A percentile compares a stretch with the other conserved stretches of the same genome.
Conservation (phyloP, 371 early-diverging fungal genomes). For the Mortierella sp. region DNA sequence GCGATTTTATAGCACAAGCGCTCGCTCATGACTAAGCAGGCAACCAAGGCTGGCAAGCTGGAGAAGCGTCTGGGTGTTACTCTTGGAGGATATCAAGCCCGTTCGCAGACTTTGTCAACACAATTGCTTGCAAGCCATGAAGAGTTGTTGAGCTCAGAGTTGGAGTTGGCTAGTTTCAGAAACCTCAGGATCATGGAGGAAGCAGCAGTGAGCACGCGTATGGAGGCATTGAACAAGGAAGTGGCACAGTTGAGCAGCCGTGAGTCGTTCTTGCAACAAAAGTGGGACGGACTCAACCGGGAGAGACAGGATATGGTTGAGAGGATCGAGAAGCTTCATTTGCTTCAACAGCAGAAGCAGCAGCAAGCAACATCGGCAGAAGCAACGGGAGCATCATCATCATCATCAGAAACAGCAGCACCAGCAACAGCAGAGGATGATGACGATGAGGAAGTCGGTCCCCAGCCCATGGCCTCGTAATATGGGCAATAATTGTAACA, state of each 20-base stretch:
- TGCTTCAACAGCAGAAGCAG: constrained; percentile 30
- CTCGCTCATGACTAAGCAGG: constrained; percentile 83
- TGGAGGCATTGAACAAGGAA: constrained; percentile 77
- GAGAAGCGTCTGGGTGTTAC: constrained; percentile 86
- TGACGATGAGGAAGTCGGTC: constrained; percentile 7
- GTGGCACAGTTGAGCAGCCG: constrained; percentile 70
- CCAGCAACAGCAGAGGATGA: neutral
- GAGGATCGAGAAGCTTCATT: constrained; percentile 48
- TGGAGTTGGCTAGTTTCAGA: constrained; percentile 79
- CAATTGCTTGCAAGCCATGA: constrained; percentile 73
- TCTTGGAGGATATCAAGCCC: constrained; percentile 85
- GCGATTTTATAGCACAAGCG: constrained; percentile 64
- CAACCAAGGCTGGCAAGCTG: constrained; percentile 82
- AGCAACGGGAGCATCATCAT: neutral
- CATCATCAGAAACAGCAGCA: neutral
- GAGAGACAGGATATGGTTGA: constrained; percentile 59
- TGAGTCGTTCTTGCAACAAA: constrained; percentile 80
- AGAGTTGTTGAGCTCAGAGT: constrained; percentile 71
- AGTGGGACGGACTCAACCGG: constrained; percentile 74
- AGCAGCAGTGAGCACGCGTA: constrained; percentile 75
- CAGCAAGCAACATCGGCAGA: constrained; percentile 3
- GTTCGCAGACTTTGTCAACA: constrained; percentile 71
- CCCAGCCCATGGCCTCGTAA: constrained; percentile 9
- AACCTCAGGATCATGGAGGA: constrained; percentile 64
- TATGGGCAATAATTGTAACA: neutral